A percentile compares a stretch with the other conserved stretches of the same genome.
These are phyloP conservation scores for Coemansia sp. DNA, from an alignment of 192 early-diverging fungal species.

Conservation along the genomic window DNA sequence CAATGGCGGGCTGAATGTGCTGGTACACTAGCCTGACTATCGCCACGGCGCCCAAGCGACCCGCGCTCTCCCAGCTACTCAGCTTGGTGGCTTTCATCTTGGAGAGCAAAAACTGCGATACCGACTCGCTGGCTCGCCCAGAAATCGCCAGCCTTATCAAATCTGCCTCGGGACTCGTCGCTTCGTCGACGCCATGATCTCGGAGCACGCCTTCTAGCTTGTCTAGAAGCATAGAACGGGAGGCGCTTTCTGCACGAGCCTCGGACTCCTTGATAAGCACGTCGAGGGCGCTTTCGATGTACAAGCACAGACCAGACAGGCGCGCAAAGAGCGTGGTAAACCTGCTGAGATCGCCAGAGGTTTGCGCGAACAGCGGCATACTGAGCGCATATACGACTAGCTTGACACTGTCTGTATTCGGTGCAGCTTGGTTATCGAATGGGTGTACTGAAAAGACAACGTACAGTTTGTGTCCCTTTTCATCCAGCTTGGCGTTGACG, in stretches of 20 bases:
- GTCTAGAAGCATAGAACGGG: slow-evolving; percentile 16
- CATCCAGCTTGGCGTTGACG: slow-evolving; percentile 13
- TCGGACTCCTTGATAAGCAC: slow-evolving; percentile 18
- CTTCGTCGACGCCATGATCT: slow-evolving; percentile 49
- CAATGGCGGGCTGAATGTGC: slow-evolving; percentile 34
- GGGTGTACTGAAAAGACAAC: slow-evolving; percentile 2
- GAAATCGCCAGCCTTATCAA: slow-evolving; percentile 34
- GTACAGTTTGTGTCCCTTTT: not conserved
- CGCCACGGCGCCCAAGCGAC: slow-evolving; percentile 30
- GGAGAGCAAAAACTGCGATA: slow-evolving; percentile 49
- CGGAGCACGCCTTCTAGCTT: slow-evolving; percentile 35
- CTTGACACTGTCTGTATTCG: not conserved
- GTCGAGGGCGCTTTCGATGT: slow-evolving; percentile 27
- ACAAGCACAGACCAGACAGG: slow-evolving; percentile 30
- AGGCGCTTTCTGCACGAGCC: slow-evolving; percentile 20
- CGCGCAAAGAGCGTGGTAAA: slow-evolving; percentile 28
- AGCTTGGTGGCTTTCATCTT: slow-evolving; percentile 34
- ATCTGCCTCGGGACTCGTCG: slow-evolving; percentile 41
- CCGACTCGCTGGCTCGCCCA: slow-evolving; percentile 39
- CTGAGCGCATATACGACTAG: slow-evolving; percentile 9
- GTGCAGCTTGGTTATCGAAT: not conserved
- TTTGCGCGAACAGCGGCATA: slow-evolving; percentile 21
- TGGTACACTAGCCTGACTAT: slow-evolving; percentile 38
- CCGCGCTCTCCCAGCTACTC: slow-evolving; percentile 42
- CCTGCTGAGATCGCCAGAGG: slow-evolving; percentile 17